Evolutionary conservation across 148 eudicot genomes (phyloP), one percentile per base, ranked within the genome.

Genomic region (Vaccinium macrocarpon): DNA sequence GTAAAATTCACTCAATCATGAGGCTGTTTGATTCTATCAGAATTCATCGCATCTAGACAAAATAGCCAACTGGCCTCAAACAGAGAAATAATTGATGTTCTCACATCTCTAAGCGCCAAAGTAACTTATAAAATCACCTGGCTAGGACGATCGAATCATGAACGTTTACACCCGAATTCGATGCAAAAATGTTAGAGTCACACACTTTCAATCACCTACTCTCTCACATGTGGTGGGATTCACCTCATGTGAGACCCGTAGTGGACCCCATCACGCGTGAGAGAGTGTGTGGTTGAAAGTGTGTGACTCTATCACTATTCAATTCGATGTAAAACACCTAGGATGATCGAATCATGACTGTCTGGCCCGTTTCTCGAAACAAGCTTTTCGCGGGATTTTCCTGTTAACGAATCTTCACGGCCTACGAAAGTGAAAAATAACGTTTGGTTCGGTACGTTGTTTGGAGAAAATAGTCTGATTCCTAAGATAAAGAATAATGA

Each of bases 41-140:
- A 38, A 51, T 8, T 57, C 2, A 27, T 51, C 29, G n/a, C 76
- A 75, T 42, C 57, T 49, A 25, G 81, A 76, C 81, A 57, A 14
- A 76, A 55, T 75, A 48, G 55, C 74, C 82, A 78, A 78, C 56
- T 78, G 84, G 66, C 51, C 9, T 27, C 78, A 15, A 7, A 70
- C 56, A 71, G 38, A 82, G 51, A 72, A 11, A 82, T n/a, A 53
- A 42, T 42, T 42, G 46, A 5, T 42, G 46, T 42, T 42, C 46
- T 42, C 46, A 42, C 46, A 42, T 42, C 46, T 42, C 46, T 42
- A 42, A 42, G 46, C 6, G 46, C 46, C 46, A 42, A 42, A 5
- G 46, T 42, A 42, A 42, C 55, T 12, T 51, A 2, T 12, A 51
- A 77, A 62, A 84, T 77, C 7, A 78, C 46, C 27, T n/a, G n/a